These are phyloP conservation scores for Crithidia sp. DNA, from an alignment of 208 protist genomes.

Conservation along the genomic window DNA sequence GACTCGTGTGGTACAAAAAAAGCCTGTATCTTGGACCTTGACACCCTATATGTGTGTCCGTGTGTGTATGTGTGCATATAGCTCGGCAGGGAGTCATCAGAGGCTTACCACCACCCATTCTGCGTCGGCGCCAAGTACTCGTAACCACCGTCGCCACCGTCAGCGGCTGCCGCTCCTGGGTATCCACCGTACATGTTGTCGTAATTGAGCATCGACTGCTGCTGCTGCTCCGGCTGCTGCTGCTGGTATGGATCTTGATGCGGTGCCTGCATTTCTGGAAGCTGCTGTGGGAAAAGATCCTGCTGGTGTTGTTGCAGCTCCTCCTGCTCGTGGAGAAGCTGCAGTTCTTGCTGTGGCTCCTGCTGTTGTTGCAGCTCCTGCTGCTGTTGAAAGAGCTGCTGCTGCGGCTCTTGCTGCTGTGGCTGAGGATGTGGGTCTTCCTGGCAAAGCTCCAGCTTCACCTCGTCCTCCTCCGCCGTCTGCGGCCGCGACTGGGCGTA, in stretches of 20 bases:
- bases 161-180: background rate
- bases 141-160: background rate
- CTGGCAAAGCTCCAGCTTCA: background rate
- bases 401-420: background rate
- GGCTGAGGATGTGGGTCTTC: background rate
- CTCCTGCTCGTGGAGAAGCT: slow-evolving; percentile 1
- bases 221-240: background rate
- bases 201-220: slow-evolving; percentile 8
- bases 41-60: no score
- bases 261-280: background rate
- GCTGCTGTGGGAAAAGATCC: background rate
- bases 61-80: no score
- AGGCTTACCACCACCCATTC: no score
- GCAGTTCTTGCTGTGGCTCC: background rate
- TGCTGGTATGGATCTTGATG: background rate
- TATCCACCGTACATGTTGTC: slow-evolving; percentile 4
- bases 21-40: no score
- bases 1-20: no score
- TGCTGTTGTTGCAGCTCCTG: slow-evolving; percentile 1
- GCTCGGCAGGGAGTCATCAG: no score
- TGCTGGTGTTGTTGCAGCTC: background rate
- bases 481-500: no score
- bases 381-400: background rate
- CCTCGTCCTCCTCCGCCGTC: no score
- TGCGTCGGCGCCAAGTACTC: background rate